Percentiles rank a stretch among this genome's conserved stretches.
These are phyloP conservation scores for Ganoderma lucidum DNA, from an alignment of 1,284 basidiomycete genomes.

Conservation along the genomic window DNA sequence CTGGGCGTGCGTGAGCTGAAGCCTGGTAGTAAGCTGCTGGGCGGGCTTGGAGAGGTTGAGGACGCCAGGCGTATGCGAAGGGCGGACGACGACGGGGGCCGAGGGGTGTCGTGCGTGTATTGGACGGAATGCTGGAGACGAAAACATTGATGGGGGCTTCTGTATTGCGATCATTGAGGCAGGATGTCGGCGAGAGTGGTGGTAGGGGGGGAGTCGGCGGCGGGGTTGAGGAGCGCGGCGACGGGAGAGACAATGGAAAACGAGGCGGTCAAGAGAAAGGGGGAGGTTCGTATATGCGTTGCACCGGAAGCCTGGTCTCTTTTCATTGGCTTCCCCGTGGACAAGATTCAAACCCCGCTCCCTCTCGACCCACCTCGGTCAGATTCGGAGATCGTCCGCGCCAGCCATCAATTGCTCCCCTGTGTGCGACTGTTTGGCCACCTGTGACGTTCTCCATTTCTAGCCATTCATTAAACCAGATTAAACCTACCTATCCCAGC, in stretches of 20 bases:
- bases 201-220: slow-evolving; percentile 40
- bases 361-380: slow-evolving; percentile 27
- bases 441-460: slow-evolving; percentile 15
- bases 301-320: slow-evolving; percentile 25
- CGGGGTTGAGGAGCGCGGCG: slow-evolving; percentile 37
- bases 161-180: slow-evolving; percentile 70
- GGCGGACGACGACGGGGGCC: slow-evolving; percentile 73
- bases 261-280: slow-evolving; percentile 39
- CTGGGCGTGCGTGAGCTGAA: slow-evolving; percentile 47
- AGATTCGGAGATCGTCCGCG: slow-evolving; percentile 29
- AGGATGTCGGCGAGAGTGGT: slow-evolving; percentile 35
- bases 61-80: slow-evolving; percentile 75
- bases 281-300: slow-evolving; percentile 36
- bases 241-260: slow-evolving; percentile 37
- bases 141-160: slow-evolving; percentile 55
- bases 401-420: slow-evolving; percentile 12
- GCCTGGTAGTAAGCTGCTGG: slow-evolving; percentile 42
- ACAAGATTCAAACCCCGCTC: slow-evolving; percentile 32
- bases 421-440: slow-evolving; percentile 17
- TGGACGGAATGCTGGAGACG: slow-evolving; percentile 45
- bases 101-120: slow-evolving; percentile 62
- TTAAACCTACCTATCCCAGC: background rate
- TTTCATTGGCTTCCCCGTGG: slow-evolving; percentile 32
- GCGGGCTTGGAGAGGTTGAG: slow-evolving; percentile 71
- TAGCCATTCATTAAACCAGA: background rate